A percentile compares a stretch with the other conserved stretches of the same genome.
phyloP scores from a whole-genome alignment of 1,139 yeast species.

The Suhomyces guaymorum region DNA sequence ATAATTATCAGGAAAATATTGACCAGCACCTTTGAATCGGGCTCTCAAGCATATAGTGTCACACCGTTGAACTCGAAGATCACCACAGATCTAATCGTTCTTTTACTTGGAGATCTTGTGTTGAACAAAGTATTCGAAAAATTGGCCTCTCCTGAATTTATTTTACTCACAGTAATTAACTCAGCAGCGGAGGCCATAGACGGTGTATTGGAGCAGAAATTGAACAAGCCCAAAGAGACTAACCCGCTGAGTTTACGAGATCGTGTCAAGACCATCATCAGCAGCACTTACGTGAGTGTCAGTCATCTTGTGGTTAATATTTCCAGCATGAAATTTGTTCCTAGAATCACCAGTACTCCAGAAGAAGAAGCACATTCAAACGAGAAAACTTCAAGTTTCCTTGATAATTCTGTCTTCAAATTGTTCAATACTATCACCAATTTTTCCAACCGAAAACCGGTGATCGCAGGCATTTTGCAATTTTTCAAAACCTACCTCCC shows the following conservation, averaged over 20 bases:
- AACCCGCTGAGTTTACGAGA: conserved; percentile 2
- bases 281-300: conserved; percentile 4
- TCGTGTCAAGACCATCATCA: conserved; percentile 1
- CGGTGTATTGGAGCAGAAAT: conserved; percentile 2
- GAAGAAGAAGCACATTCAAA: background rate
- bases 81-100: conserved; percentile 28
- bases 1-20: conserved; percentile 28
- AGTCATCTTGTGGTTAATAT: conserved; percentile 6
- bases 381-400: conserved; percentile 6
- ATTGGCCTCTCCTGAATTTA: conserved; percentile 33
- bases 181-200: conserved; percentile 10
- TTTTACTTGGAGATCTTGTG: conserved; percentile 39
- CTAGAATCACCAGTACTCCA: conserved; percentile 1
- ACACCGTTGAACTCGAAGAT: conserved; percentile 32
- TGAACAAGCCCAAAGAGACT: conserved; percentile 1
- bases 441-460: conserved; percentile 32
- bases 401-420: conserved; percentile 25
- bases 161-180: conserved; percentile 20
- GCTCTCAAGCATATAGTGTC: conserved; percentile 8
- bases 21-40: conserved; percentile 19
- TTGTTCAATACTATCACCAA: conserved; percentile 31
- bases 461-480: conserved; percentile 20
- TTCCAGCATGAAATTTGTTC: conserved; percentile 4
- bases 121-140: conserved; percentile 30
- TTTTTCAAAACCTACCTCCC: conserved; percentile 7